Evolutionary conservation across 805 yeast species (phyloP).

Genomic region (Candida michaelii): DNA sequence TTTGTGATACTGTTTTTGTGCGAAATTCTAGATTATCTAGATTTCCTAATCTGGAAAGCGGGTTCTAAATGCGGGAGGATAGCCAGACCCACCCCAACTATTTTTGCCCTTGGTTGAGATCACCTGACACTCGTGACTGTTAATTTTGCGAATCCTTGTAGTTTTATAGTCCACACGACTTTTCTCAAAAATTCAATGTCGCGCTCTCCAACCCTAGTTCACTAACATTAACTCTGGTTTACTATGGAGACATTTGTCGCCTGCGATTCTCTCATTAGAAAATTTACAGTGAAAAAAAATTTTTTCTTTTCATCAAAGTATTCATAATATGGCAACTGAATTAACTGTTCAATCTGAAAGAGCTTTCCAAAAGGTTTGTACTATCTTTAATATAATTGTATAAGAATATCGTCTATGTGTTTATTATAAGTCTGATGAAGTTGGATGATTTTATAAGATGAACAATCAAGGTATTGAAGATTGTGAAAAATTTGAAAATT

Average conservation of each 20-base stretch:
- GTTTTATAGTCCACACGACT: not conserved
- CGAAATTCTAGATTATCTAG: constrained; percentile 2
- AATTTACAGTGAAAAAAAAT: constrained; percentile 16
- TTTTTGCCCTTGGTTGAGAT: not conserved
- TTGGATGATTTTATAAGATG: not conserved
- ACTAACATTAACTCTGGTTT: not conserved
- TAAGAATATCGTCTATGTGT: not conserved
- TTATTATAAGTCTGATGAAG: not conserved
- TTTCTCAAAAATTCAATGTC: not conserved
- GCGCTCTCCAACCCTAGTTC: not conserved
- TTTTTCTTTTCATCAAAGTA: constrained; percentile 11
- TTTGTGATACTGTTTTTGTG: constrained; percentile 3
- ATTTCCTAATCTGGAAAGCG: constrained; percentile 3
- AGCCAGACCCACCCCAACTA: not conserved
- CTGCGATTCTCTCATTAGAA: constrained; percentile 9
- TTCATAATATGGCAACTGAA: constrained; percentile 91
- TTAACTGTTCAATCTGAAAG: constrained; percentile 99
- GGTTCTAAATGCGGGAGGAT: not conserved
- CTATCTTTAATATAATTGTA: not conserved
- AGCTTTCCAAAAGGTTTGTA: constrained; percentile 99
- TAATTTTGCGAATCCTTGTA: not conserved
- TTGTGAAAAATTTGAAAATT: not conserved
- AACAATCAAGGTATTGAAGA: not conserved
- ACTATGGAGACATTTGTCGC: constrained; percentile 6
- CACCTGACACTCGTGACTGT: not conserved